Percentiles rank a stretch among this genome's conserved stretches.
These are phyloP conservation scores for Apophysomyces variabilis DNA, from an alignment of 371 early-diverging fungal genomes.

Conservation along the genomic window DNA sequence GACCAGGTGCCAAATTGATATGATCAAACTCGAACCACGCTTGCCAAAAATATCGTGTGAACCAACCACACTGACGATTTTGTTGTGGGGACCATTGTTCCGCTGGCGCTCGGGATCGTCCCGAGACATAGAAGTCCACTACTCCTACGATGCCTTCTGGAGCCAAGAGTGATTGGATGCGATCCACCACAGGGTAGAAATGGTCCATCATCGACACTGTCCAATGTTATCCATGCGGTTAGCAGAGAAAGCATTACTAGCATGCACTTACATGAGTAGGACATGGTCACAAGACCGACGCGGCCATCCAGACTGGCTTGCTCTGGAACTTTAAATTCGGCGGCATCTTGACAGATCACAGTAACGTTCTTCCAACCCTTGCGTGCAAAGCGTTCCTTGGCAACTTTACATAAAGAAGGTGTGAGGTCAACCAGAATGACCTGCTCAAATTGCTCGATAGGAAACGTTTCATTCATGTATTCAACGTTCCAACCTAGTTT, in stretches of 20 bases:
- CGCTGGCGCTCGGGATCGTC: slow-evolving; percentile 58
- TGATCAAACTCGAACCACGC: slow-evolving; percentile 83
- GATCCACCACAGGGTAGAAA: slow-evolving; percentile 75
- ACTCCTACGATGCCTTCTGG: slow-evolving; percentile 81
- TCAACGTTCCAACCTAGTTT: slow-evolving; percentile 80
- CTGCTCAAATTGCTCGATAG: slow-evolving; percentile 74
- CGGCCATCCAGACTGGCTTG: slow-evolving; percentile 59
- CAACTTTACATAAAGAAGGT: slow-evolving; percentile 80
- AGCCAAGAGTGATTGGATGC: slow-evolving; percentile 61
- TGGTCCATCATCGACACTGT: slow-evolving; percentile 82
- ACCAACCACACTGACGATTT: slow-evolving; percentile 72
- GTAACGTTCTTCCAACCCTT: slow-evolving; percentile 82
- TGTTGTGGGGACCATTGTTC: slow-evolving; percentile 59
- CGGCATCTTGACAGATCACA: slow-evolving; percentile 83
- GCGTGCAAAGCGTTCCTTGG: slow-evolving; percentile 72
- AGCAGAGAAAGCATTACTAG: neutral
- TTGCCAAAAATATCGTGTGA: slow-evolving; percentile 83
- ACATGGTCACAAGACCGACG: slow-evolving; percentile 79
- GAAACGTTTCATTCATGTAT: slow-evolving; percentile 76
- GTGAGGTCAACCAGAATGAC: slow-evolving; percentile 88
- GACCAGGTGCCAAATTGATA: slow-evolving; percentile 75
- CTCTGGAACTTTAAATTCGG: slow-evolving; percentile 67
- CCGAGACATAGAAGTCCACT: slow-evolving; percentile 80
- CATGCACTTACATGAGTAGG: slow-evolving; percentile 70
- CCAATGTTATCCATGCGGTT: neutral